phyloP scores from a whole-genome alignment of 805 yeast species.

The Saturnispora sanitii region DNA sequence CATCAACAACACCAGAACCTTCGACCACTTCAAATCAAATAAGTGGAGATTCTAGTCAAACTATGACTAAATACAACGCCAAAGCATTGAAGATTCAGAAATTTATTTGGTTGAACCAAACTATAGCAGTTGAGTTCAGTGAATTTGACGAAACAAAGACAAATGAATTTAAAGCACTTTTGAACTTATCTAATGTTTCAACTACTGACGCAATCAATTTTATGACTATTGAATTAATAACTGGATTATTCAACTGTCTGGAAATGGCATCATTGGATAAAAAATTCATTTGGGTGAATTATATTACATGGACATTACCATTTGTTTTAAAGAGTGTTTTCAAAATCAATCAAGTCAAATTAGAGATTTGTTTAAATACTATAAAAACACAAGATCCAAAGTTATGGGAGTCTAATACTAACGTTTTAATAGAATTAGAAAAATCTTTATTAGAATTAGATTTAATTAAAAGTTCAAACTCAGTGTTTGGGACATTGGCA shows the following conservation, averaged over 20 bases:
- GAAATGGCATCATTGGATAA: constrained; percentile 15
- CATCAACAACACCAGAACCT: not conserved
- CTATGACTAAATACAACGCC: constrained; percentile 1
- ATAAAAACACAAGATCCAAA: constrained; percentile 17
- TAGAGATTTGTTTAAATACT: constrained; percentile 15
- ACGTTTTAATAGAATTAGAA: constrained; percentile 14
- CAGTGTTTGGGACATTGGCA: constrained; percentile 5
- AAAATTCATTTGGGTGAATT: constrained; percentile 21
- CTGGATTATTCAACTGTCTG: constrained; percentile 22
- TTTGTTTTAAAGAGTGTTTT: constrained; percentile 16
- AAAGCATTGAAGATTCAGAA: constrained; percentile 22
- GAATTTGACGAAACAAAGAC: constrained; percentile 21
- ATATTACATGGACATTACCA: constrained; percentile 22
- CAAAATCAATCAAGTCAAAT: constrained; percentile 24
- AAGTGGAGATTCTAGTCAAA: not conserved
- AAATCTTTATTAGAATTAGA: constrained; percentile 17
- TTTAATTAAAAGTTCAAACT: constrained; percentile 15
- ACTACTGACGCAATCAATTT: constrained; percentile 24
- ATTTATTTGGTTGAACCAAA: constrained; percentile 26
- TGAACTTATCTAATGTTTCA: constrained; percentile 23
- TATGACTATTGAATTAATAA: constrained; percentile 22
- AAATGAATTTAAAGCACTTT: constrained; percentile 20
- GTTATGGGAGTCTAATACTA: constrained; percentile 9
- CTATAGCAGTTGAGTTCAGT: constrained; percentile 19
- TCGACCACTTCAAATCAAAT: not conserved